Conservation (phyloP, 768 basidiomycete genomes). For the Leccinum rimulosum region DNA sequence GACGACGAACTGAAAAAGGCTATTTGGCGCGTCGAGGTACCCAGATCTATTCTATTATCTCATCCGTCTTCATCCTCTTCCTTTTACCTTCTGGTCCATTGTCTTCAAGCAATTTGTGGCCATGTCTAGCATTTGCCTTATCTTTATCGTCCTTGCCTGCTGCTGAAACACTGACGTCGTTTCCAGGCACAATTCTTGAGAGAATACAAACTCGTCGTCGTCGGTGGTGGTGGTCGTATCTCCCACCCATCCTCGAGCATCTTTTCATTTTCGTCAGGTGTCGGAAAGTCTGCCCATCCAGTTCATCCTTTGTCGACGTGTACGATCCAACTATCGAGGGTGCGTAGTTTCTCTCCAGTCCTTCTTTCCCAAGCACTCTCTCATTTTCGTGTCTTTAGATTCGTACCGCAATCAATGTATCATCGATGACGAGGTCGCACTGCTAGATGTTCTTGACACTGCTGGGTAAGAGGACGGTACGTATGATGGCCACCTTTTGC, state of each 20-base stretch:
- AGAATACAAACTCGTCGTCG: constrained; percentile 96
- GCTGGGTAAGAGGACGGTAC: constrained; percentile 96
- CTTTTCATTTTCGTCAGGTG: constrained; percentile 24
- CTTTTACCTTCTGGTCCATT: too few species aligned
- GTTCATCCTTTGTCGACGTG: constrained; percentile 93
- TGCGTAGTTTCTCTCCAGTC: constrained; percentile 24
- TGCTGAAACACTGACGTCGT: background rate
- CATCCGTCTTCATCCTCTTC: too few species aligned
- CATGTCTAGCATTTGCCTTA: background rate
- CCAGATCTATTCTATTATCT: too few species aligned
- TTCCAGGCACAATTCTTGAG: constrained; percentile 81
- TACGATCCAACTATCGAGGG: constrained; percentile 96
- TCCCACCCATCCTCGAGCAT: constrained; percentile 29
- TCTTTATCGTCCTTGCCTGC: background rate
- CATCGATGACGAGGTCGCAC: constrained; percentile 95
- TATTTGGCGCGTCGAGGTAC: background rate
- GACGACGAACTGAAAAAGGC: constrained; percentile 90
- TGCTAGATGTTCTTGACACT: constrained; percentile 95
- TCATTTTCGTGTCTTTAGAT: constrained; percentile 44
- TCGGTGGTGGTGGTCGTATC: constrained; percentile 51
- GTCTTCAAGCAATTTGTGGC: too few species aligned
- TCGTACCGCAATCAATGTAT: constrained; percentile 97
- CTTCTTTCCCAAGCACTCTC: background rate
- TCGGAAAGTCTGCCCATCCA: constrained; percentile 91
- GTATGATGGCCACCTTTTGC: constrained; percentile 28